Base-by-base conservation (phyloP, 1,284 basidiomycete genomes). In the Wolfiporia cocos region DNA sequence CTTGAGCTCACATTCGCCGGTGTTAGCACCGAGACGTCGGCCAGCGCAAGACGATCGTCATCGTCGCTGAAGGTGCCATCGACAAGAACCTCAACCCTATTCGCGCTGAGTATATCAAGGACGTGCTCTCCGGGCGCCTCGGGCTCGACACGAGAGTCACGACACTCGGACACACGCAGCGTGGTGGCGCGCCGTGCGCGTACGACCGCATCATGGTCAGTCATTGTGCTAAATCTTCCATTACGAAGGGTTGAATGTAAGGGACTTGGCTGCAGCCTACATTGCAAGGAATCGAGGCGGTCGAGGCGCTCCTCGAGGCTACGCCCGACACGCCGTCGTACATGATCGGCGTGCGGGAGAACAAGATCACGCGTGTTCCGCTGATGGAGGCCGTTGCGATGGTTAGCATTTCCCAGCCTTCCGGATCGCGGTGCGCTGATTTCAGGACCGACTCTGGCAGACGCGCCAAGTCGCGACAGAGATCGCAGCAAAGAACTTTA, bases 41-140 rank as follows among this genome's bases (percentile, higher is more conserved):
- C 31, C 99, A 99, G 69, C 83, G 95, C 56, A 98, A 96, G 71
- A 96, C 92, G 1, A 96, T 99, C 53, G 92, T 99, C 48, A 96
- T 99, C 51, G 85, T 99, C 29, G 95, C 96, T 2, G 95, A 99
- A 61, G 96, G 95, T 20, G 95, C 95, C 10, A 81, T 89, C 43
- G 95, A 98, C 63, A 69, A 73, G 41, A 73, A 91, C 51, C 76
- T 98, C 39, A 83, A 96, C 36, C 92, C 91, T 17, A 98, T 99
- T 65, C 85, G 76, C 41, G 80, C 92, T 4, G 89, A 92, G 32
- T 81, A 92, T 57, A 84, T 99, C 65, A 97, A 93, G 66, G 74
- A 91, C 23, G 81, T 98, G 23, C 78, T 99, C 6, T 73, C 85
- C 1, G 81, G 96, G 26, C 77, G 88, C 10, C 78, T 99, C 22